Base-by-base conservation (phyloP, 768 basidiomycete species). In the Kwoniella dendrophila region DNA sequence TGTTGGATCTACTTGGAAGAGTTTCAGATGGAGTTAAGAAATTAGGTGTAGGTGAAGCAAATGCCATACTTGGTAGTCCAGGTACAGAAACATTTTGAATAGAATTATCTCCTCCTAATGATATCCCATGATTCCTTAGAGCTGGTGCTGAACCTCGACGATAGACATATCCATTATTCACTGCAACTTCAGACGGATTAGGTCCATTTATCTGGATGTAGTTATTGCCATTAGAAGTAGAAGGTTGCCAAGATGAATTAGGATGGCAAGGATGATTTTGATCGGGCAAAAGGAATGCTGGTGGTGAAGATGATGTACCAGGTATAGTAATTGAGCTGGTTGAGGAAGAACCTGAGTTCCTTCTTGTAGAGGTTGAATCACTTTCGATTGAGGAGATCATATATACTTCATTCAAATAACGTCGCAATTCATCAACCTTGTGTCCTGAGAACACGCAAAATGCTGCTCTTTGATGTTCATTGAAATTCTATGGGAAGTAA, bases 401-500 rank as follows among this genome's bases (percentile, higher is more conserved):
- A 48, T 68, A 67, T 11, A 64, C 56, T 16, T 62, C 52, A 40
- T 75, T 69, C 16, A 99, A 81, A 77, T 87, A 93, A 18, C 85
- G 81, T 32, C 95, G 85, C 20, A 99, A 83, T 49, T 92, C 87
- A 11, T 84, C 81, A 1, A 99, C 90, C 6, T 95, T 94, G 67
- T 87, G 87, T 22, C 92, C 91, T 11, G 95, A 97, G 81, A 90
- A 99, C 16, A 99, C 96, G 79, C 96, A 98, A 76, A 98, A 99
- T 3, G 91, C 86, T 20, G 85, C 83, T 50, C 91, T 86, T 76
- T 99, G 96, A 48, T 87, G 88, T 36, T 87, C 83, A 73, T 90
- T 97, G 78, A 95, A 98, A 58, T 95, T 92, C 92, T 50, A 11
- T n/a, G n/a, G n/a, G n/a, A n/a, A n/a, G 27, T 30, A 18, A 51